A percentile compares a stretch with the other conserved stretches of the same genome.
Conservation (phyloP, 352 stramenopile genomes). For the Phytophthora constricta region DNA sequence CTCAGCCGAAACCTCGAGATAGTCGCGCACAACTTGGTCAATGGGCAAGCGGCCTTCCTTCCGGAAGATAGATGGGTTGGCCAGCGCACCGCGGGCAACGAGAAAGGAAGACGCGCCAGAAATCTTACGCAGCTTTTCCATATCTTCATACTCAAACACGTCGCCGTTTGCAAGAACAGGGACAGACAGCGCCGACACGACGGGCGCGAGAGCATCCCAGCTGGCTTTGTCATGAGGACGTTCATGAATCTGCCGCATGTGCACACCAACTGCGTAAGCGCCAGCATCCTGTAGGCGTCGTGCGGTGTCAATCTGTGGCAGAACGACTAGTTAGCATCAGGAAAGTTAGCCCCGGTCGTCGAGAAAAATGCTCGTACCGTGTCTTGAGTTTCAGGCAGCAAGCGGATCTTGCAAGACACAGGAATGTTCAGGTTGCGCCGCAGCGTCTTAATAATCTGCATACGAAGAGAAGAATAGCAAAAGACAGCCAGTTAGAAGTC, state of each 20-base stretch:
- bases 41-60: slow-evolving; percentile 67
- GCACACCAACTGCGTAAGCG: slow-evolving; percentile 71
- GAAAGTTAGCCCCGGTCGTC: neutral
- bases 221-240: slow-evolving; percentile 71
- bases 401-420: slow-evolving; percentile 90
- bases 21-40: slow-evolving; percentile 69
- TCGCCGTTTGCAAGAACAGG: slow-evolving; percentile 91
- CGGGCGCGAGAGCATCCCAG: slow-evolving; percentile 71
- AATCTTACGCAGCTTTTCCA: slow-evolving; percentile 61
- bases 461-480: neutral
- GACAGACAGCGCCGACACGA: slow-evolving; percentile 77
- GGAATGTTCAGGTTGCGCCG: slow-evolving; percentile 82
- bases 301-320: slow-evolving; percentile 65
- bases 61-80: slow-evolving; percentile 87
- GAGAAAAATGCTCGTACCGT: slow-evolving; percentile 51
- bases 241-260: slow-evolving; percentile 71
- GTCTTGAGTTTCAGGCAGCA: slow-evolving; percentile 65
- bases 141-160: slow-evolving; percentile 79
- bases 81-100: slow-evolving; percentile 80
- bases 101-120: slow-evolving; percentile 82
- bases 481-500: neutral
- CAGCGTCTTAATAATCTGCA: slow-evolving; percentile 84
- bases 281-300: slow-evolving; percentile 70
- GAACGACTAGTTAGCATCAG: neutral
- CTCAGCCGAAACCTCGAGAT: slow-evolving; percentile 77